Evolutionary conservation across 2,329 filamentous ascomycete genomes (phyloP).

Genomic region (Penicillium sp.): DNA sequence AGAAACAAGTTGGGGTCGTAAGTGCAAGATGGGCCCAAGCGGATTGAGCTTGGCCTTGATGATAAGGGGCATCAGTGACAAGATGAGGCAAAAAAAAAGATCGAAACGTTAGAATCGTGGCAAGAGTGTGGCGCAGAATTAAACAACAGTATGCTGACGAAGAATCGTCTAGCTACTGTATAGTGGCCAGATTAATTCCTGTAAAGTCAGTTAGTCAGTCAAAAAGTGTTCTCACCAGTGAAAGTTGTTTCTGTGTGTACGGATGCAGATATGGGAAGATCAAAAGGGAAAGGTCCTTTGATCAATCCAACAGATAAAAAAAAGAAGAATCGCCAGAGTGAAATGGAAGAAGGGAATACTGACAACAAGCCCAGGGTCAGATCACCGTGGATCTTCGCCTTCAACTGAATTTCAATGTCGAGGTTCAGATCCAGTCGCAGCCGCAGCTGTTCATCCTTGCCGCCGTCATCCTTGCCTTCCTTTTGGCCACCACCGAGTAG

Average conservation of each 20-base stretch:
- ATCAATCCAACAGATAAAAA: not conserved
- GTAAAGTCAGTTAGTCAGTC: constrained; percentile 13
- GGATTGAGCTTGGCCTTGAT: not conserved
- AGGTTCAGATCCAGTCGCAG: constrained; percentile 70
- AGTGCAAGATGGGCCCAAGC: too few species aligned
- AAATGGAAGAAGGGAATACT: constrained; percentile 37
- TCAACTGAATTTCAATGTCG: constrained; percentile 77
- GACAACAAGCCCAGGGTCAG: constrained; percentile 72
- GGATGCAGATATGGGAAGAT: not conserved
- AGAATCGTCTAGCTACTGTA: constrained; percentile 13
- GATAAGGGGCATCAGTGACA: not conserved
- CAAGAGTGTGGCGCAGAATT: not conserved
- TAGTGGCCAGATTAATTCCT: constrained; percentile 14
- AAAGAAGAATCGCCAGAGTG: not conserved
- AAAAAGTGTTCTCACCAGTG: not conserved
- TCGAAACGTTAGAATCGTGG: not conserved
- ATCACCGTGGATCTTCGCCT: constrained; percentile 80
- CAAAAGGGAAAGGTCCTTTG: not conserved
- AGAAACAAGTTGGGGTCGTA: too few species aligned
- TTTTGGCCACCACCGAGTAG: constrained; percentile 29
- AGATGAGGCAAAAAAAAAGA: not conserved
- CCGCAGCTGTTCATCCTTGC: constrained; percentile 61
- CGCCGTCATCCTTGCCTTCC: constrained; percentile 39
- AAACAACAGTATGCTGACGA: not conserved
- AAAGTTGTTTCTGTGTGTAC: too few species aligned